Evolutionary conservation across 1,284 basidiomycete genomes (phyloP).

Genomic region (Ganoderma resinaceum): DNA sequence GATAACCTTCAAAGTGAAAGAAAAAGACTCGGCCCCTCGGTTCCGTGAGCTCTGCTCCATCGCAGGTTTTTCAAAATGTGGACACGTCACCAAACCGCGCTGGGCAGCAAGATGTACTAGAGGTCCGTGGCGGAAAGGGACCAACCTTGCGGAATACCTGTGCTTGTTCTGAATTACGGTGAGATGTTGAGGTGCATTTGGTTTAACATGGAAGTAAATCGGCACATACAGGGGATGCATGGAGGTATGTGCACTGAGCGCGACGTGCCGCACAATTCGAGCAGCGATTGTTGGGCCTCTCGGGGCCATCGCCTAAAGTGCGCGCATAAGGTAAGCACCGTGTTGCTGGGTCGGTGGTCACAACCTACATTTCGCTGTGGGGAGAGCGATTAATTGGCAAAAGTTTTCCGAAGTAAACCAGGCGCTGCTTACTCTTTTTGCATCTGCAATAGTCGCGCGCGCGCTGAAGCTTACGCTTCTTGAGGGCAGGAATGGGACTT

Average conservation of each 20-base stretch:
- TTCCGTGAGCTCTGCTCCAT: no score
- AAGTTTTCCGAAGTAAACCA: background rate
- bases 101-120: background rate
- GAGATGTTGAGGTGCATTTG: slow-evolving; percentile 47
- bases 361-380: slow-evolving; percentile 33
- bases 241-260: slow-evolving; percentile 80
- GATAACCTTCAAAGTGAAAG: no score
- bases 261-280: slow-evolving; percentile 79
- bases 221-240: slow-evolving; percentile 42
- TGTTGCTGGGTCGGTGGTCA: no score
- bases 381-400: background rate
- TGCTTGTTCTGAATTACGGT: slow-evolving; percentile 59
- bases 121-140: slow-evolving; percentile 10
- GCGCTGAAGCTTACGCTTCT: slow-evolving; percentile 73
- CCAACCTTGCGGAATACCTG: slow-evolving; percentile 83
- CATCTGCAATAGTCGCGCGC: slow-evolving; percentile 79
- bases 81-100: no score
- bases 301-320: slow-evolving; percentile 38
- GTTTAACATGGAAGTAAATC: no score
- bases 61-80: no score
- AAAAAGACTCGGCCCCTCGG: no score
- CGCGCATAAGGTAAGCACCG: no score
- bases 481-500: slow-evolving; percentile 43
- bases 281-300: slow-evolving; percentile 70
- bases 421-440: slow-evolving; percentile 67